A percentile compares a stretch with the other conserved stretches of the same genome.
Conservation (phyloP, 2,329 filamentous ascomycete genomes). For the Fusarium ambrosium region DNA sequence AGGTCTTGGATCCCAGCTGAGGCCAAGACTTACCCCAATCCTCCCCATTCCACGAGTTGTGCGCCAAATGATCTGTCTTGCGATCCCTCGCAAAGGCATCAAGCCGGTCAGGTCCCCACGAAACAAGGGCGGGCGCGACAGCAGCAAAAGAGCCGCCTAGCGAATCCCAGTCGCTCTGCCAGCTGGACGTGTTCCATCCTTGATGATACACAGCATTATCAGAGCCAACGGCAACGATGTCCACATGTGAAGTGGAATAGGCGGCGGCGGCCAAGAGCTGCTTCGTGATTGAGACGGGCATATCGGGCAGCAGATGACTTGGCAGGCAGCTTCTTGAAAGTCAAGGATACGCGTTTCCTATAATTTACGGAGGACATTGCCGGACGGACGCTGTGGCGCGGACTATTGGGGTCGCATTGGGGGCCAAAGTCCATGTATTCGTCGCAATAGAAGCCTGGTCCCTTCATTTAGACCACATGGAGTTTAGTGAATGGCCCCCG, state of each 20-base stretch:
- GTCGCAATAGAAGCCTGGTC: not conserved
- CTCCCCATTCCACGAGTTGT: constrained; percentile 1
- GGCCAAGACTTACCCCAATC: not conserved
- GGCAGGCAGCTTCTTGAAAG: not conserved
- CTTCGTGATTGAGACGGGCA: constrained; percentile 5
- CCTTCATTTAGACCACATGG: not conserved
- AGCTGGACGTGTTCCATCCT: not conserved
- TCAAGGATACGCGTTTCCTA: not conserved
- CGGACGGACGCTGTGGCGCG: not conserved
- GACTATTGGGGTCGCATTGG: not conserved
- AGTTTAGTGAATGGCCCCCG: not conserved
- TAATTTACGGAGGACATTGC: not conserved
- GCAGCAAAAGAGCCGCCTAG: not conserved
- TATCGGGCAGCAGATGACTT: not conserved
- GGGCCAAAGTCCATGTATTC: not conserved
- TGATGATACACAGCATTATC: constrained; percentile 5
- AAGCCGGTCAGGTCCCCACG: not conserved
- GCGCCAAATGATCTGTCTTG: constrained; percentile 1
- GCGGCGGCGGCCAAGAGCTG: constrained; percentile 4
- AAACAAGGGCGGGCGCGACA: constrained; percentile 4
- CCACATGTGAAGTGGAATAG: not conserved
- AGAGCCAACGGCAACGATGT: constrained; percentile 1
- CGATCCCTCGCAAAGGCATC: constrained; percentile 3
- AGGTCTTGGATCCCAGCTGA: not conserved
- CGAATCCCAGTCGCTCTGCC: constrained; percentile 5